phyloP scores from a whole-genome alignment of 129 eudicot genomes.

The Lactuca saligna region DNA sequence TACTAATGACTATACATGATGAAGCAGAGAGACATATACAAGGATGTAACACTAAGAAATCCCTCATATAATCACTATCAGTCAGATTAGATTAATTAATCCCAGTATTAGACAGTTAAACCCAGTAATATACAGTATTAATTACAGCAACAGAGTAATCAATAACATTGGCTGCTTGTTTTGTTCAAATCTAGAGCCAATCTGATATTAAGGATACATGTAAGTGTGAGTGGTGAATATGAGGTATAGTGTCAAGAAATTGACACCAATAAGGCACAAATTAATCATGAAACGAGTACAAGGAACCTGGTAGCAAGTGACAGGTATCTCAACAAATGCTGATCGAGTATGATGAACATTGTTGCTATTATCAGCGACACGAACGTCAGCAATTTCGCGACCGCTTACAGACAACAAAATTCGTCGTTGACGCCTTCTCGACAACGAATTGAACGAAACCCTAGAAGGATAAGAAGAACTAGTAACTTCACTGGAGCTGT shows the following conservation, averaged over 20 bases:
- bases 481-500: background rate
- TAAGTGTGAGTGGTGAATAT: background rate
- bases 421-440: slow-evolving; percentile 18
- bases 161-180: slow-evolving; percentile 3
- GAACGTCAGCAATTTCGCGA: slow-evolving; percentile 49
- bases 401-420: slow-evolving; percentile 23
- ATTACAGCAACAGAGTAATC: slow-evolving; percentile 9
- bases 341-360: slow-evolving; percentile 36
- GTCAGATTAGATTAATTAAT: background rate
- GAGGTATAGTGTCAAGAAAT: background rate
- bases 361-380: slow-evolving; percentile 27
- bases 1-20: too few relatives aligned
- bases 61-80: background rate
- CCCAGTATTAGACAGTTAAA: background rate
- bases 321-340: slow-evolving; percentile 67
- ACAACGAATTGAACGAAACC: slow-evolving; percentile 32
- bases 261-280: background rate
- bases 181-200: background rate
- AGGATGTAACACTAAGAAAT: background rate
- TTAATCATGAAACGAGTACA: background rate
- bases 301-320: slow-evolving; percentile 80
- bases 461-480: slow-evolving; percentile 32
- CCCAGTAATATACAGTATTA: slow-evolving; percentile 3
- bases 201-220: background rate
- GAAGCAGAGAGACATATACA: background rate